Evolutionary conservation across 352 stramenopile genomes (phyloP).

Genomic region (Nothophytophthora sp.): DNA sequence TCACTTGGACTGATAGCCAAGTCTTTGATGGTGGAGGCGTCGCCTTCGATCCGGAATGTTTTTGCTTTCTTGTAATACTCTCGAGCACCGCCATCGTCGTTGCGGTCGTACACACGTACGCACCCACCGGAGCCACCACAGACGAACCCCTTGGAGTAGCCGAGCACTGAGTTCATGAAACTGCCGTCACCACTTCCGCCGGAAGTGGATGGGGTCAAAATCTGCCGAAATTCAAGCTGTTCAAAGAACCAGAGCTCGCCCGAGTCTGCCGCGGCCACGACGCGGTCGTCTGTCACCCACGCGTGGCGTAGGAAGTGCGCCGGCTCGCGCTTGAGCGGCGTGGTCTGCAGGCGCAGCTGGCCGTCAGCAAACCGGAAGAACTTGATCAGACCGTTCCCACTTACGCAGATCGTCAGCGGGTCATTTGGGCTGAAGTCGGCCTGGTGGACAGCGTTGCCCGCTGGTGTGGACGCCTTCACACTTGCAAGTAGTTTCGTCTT

Average conservation of each 20-base stretch:
- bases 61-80: slow-evolving; percentile 93
- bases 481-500: slow-evolving; percentile 89
- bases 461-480: slow-evolving; percentile 70
- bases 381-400: slow-evolving; percentile 87
- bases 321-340: slow-evolving; percentile 72
- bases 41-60: slow-evolving; percentile 86
- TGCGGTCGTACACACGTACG: slow-evolving; percentile 85
- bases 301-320: slow-evolving; percentile 90
- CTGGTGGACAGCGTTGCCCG: slow-evolving; percentile 77
- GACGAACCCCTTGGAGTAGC: slow-evolving; percentile 91
- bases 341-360: slow-evolving; percentile 71
- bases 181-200: slow-evolving; percentile 63
- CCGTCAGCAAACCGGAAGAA: slow-evolving; percentile 90
- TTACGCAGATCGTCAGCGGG: slow-evolving; percentile 81
- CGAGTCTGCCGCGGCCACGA: slow-evolving; percentile 88
- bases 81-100: slow-evolving; percentile 61
- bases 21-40: slow-evolving; percentile 75
- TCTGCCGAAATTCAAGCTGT: slow-evolving; percentile 89
- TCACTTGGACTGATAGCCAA: slow-evolving; percentile 90
- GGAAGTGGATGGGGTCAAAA: slow-evolving; percentile 60
- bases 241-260: slow-evolving; percentile 94
- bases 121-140: slow-evolving; percentile 75
- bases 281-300: slow-evolving; percentile 92
- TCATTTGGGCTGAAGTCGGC: slow-evolving; percentile 92
- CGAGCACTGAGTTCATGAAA: slow-evolving; percentile 81